Conservation (phyloP, 345 rosid species). For the Corchorus capsularis region DNA sequence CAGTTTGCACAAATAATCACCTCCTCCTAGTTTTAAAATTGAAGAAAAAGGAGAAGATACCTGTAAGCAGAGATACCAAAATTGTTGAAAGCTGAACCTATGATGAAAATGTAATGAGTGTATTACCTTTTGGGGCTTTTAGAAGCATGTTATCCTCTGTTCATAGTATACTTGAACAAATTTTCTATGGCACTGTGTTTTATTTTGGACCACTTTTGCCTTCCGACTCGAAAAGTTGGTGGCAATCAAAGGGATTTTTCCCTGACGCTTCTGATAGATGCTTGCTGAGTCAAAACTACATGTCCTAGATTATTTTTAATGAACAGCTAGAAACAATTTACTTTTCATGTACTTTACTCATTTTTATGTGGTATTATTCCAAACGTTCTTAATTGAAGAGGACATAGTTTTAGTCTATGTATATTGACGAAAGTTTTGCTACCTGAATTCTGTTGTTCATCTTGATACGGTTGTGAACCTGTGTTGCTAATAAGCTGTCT, state of each 20-base stretch:
- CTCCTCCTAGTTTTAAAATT: not conserved
- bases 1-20: not conserved
- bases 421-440: not conserved
- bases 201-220: not conserved
- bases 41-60: not conserved
- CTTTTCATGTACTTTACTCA: not conserved
- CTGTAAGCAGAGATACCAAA: not conserved
- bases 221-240: slow-evolving; percentile 1
- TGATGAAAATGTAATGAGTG: not conserved
- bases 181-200: not conserved
- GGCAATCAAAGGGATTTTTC: not conserved
- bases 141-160: not conserved
- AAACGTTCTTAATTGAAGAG: no score
- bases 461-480: slow-evolving; percentile 3
- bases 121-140: not conserved
- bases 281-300: not conserved
- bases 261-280: slow-evolving; percentile 5
- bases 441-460: not conserved
- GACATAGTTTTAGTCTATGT: no score
- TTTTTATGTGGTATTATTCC: no score
- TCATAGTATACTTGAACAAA: not conserved
- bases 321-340: not conserved
- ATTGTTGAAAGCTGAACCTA: not conserved
- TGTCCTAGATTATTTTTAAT: not conserved
- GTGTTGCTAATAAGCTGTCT: not conserved